Conservation (phyloP, 768 basidiomycete species). For the Pulveroboletus frians region DNA sequence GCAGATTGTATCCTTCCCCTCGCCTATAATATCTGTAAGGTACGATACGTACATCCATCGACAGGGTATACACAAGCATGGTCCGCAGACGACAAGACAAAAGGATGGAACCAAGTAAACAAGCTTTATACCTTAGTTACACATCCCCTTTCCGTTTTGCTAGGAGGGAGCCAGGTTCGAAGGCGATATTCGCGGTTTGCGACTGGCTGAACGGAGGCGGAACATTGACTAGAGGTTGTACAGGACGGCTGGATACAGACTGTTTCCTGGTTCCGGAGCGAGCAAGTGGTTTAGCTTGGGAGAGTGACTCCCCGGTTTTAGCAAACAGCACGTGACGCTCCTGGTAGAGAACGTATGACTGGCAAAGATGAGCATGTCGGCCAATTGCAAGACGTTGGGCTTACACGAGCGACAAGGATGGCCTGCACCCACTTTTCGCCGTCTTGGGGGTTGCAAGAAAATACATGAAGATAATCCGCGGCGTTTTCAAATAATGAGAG, state of each 20-base stretch:
- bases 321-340: constrained; percentile 60
- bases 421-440: constrained; percentile 75
- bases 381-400: constrained; percentile 20
- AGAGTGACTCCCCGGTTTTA: constrained; percentile 18
- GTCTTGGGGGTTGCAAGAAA: constrained; percentile 71
- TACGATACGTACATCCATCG: constrained; percentile 20
- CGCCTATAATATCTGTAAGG: constrained; percentile 19
- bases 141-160: constrained; percentile 43
- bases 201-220: constrained; percentile 36
- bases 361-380: constrained; percentile 8
- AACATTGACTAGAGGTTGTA: constrained; percentile 48
- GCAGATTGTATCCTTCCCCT: not conserved
- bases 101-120: not conserved
- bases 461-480: constrained; percentile 82
- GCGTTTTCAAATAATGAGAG: constrained; percentile 82
- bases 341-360: constrained; percentile 83
- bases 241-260: constrained; percentile 30
- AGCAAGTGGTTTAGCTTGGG: constrained; percentile 31
- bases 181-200: constrained; percentile 39
- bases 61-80: constrained; percentile 13
- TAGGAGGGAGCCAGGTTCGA: constrained; percentile 74
- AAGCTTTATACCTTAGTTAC: not conserved
- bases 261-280: constrained; percentile 36
- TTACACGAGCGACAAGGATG: constrained; percentile 76
- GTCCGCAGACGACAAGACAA: constrained; percentile 2